These are phyloP conservation scores for Neurospora pannonica DNA, from an alignment of 495 filamentous ascomycete genomes.

Conservation along the genomic window DNA sequence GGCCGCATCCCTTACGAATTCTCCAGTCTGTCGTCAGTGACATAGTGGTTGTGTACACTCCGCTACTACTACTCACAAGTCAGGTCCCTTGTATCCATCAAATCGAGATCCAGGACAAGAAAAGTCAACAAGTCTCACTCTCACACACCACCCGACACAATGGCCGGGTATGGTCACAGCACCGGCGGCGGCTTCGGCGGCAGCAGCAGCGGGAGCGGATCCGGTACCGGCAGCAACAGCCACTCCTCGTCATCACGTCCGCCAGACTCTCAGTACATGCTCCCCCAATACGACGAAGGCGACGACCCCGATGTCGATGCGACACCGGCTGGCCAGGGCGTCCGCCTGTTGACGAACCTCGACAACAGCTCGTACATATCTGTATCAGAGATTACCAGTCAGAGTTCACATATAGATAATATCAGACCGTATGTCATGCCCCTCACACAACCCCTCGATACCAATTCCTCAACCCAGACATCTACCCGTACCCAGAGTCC, in stretches of 20 bases:
- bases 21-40: background rate
- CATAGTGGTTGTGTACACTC: background rate
- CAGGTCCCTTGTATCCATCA: background rate
- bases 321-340: constrained; percentile 20
- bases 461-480: background rate
- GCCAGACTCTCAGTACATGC: constrained; percentile 31
- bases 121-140: background rate
- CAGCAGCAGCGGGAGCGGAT: background rate
- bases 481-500: background rate
- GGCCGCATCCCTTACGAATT: constrained; percentile 1
- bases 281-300: constrained; percentile 40
- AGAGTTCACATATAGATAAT: background rate
- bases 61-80: background rate
- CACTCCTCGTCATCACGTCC: constrained; percentile 31
- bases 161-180: background rate
- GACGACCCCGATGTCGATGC: constrained; percentile 30
- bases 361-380: background rate
- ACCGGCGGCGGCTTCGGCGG: background rate
- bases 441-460: constrained; percentile 10
- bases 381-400: background rate
- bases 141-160: background rate
- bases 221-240: constrained; percentile 11
- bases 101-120: background rate
- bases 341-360: constrained; percentile 38
- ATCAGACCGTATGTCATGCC: constrained; percentile 33